A percentile compares a stretch with the other conserved stretches of the same genome.
Evolutionary conservation across 148 eudicot species (phyloP).

Genomic region (Pharnaceum exiguum): DNA sequence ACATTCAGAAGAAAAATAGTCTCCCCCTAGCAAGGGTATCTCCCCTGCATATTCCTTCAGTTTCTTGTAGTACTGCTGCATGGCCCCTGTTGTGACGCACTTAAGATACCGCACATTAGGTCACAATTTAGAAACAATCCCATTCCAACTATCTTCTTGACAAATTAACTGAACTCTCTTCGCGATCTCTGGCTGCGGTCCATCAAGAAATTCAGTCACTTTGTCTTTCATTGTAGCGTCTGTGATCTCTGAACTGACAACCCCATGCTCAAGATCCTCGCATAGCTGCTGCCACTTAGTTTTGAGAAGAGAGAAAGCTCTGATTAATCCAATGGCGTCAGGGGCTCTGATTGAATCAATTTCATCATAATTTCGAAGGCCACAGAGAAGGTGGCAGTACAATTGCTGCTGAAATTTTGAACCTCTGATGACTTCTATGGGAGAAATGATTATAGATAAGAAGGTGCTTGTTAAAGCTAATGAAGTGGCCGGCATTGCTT

Average conservation of each 20-base stretch:
- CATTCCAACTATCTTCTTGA: slow-evolving; percentile 20
- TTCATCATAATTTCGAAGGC: slow-evolving; percentile 18
- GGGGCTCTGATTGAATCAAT: slow-evolving; percentile 19
- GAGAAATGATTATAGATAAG: slow-evolving; percentile 26
- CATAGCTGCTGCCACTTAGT: slow-evolving; percentile 18
- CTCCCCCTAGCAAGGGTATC: slow-evolving; percentile 28
- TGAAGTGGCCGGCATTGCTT: slow-evolving; percentile 36
- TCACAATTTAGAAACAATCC: slow-evolving; percentile 31
- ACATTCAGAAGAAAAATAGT: slow-evolving; percentile 40
- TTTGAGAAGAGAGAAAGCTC: slow-evolving; percentile 10
- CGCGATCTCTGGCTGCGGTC: slow-evolving; percentile 21
- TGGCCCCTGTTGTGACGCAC: slow-evolving; percentile 32
- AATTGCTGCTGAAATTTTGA: slow-evolving; percentile 39
- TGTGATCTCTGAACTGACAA: slow-evolving; percentile 19
- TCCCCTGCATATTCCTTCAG: slow-evolving; percentile 35
- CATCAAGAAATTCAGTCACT: slow-evolving; percentile 19
- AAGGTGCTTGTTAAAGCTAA: slow-evolving; percentile 22
- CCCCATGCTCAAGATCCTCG: slow-evolving; percentile 14
- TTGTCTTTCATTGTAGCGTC: slow-evolving; percentile 27
- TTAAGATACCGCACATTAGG: slow-evolving; percentile 32
- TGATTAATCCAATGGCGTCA: slow-evolving; percentile 14
- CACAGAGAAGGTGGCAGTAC: slow-evolving; percentile 43
- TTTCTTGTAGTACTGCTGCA: slow-evolving; percentile 32
- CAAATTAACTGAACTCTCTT: slow-evolving; percentile 18
- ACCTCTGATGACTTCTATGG: slow-evolving; percentile 31